Evolutionary conservation across 2,329 filamentous ascomycete genomes (phyloP).

Genomic region (Zymoseptoria pseudotritici): DNA sequence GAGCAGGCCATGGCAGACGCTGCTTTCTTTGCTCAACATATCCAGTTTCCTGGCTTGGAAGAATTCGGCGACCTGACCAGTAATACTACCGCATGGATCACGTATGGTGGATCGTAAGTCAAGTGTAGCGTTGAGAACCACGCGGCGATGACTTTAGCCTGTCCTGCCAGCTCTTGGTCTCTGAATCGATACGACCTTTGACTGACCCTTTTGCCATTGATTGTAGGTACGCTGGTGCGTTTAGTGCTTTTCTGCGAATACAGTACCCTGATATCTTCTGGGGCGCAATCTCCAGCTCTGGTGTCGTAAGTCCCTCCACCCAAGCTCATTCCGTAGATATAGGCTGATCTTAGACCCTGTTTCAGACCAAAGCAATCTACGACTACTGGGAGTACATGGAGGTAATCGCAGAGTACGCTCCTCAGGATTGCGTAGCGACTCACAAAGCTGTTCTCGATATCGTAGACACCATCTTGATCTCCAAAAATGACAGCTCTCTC

Average conservation of each 20-base stretch:
- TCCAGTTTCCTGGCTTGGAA: conserved; percentile 63
- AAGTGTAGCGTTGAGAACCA: neutral
- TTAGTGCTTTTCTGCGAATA: conserved; percentile 68
- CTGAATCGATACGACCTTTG: neutral
- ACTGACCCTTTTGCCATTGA: neutral
- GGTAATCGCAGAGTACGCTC: conserved; percentile 49
- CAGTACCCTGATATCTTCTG: conserved; percentile 72
- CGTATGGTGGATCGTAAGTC: conserved; percentile 62
- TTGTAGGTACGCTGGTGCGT: conserved; percentile 61
- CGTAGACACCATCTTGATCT: conserved; percentile 51
- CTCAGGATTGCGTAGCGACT: conserved; percentile 55
- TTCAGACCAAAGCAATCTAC: conserved; percentile 52
- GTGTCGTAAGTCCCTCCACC: conserved; percentile 48
- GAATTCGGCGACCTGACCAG: conserved; percentile 57
- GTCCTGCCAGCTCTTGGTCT: neutral
- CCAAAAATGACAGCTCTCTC: conserved; percentile 37
- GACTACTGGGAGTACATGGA: conserved; percentile 59
- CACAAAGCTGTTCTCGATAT: conserved; percentile 56
- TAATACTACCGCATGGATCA: conserved; percentile 60
- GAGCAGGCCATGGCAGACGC: conserved; percentile 76
- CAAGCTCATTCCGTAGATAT: neutral
- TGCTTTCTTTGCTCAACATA: conserved; percentile 69
- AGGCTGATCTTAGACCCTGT: neutral
- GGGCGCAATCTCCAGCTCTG: conserved; percentile 72
- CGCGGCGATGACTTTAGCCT: neutral